Conservation (phyloP, 2,329 filamentous ascomycete species). For the Hysterium pulicare region DNA sequence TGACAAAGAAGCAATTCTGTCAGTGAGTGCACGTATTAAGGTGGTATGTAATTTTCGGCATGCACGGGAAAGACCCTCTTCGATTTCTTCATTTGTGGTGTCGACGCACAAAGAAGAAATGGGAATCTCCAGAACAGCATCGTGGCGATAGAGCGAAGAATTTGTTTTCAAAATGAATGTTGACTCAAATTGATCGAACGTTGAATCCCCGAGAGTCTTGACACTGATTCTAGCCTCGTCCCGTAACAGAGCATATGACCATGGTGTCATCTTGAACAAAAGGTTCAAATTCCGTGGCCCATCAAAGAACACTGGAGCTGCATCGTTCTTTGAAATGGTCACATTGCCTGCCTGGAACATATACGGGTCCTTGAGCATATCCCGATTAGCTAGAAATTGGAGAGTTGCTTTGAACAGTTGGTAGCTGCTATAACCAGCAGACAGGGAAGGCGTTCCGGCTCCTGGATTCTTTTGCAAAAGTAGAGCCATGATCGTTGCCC, state of each 20-base stretch:
- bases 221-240: constrained; percentile 73
- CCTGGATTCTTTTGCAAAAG: constrained; percentile 74
- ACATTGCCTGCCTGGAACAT: constrained; percentile 42
- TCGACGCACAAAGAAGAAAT: constrained; percentile 28
- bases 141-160: constrained; percentile 52
- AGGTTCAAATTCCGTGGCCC: constrained; percentile 71
- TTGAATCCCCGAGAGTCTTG: constrained; percentile 68
- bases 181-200: constrained; percentile 76
- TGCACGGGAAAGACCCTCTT: constrained; percentile 34
- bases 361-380: constrained; percentile 67
- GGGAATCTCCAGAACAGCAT: constrained; percentile 48
- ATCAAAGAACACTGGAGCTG: constrained; percentile 74
- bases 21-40: constrained; percentile 68
- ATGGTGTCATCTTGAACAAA: constrained; percentile 84
- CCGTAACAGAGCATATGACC: constrained; percentile 73
- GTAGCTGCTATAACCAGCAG: constrained; percentile 79
- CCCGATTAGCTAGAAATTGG: constrained; percentile 76
- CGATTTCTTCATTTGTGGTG: constrained; percentile 18
- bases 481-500: constrained; percentile 75
- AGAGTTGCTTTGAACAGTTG: constrained; percentile 92
- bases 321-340: constrained; percentile 39
- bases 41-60: constrained; percentile 60
- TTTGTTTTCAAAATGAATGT: constrained; percentile 69
- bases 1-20: constrained; percentile 66
- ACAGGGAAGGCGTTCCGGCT: constrained; percentile 68